phyloP scores from a whole-genome alignment of 1,139 yeast genomes.

The Scheffersomyces cryptocercus region DNA sequence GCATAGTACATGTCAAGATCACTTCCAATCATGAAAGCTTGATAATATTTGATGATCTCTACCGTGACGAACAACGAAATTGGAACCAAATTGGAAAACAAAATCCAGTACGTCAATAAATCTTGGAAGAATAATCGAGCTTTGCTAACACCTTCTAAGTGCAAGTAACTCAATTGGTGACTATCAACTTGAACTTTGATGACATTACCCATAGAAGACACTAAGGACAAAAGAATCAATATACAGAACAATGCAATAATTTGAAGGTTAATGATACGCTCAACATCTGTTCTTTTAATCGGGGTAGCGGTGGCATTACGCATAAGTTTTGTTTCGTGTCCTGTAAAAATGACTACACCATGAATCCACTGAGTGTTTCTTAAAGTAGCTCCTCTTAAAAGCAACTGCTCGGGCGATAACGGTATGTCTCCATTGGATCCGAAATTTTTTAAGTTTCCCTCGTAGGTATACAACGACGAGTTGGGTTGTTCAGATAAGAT shows the following conservation, averaged over 20 bases:
- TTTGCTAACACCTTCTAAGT: slow-evolving; percentile 67
- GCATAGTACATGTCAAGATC: slow-evolving; percentile 92
- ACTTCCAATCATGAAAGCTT: slow-evolving; percentile 89
- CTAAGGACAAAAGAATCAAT: slow-evolving; percentile 69
- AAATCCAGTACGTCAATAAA: slow-evolving; percentile 90
- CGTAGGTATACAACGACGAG: slow-evolving; percentile 90
- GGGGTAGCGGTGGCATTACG: slow-evolving; percentile 99
- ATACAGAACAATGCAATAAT: slow-evolving; percentile 85
- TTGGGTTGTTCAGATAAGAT: slow-evolving; percentile 90
- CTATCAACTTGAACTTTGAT: slow-evolving; percentile 62
- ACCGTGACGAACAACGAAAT: slow-evolving; percentile 94
- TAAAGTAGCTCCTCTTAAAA: slow-evolving; percentile 92
- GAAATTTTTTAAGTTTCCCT: slow-evolving; percentile 71
- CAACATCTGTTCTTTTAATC: slow-evolving; percentile 95
- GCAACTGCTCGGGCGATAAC: slow-evolving; percentile 83
- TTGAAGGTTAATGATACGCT: slow-evolving; percentile 89
- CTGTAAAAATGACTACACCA: slow-evolving; percentile 92
- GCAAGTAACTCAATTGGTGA: slow-evolving; percentile 59
- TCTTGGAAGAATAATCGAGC: slow-evolving; percentile 79
- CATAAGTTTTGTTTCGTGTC: slow-evolving; percentile 97
- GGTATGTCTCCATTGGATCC: slow-evolving; percentile 59
- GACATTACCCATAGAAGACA: slow-evolving; percentile 88
- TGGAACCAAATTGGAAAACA: slow-evolving; percentile 93
- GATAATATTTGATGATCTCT: slow-evolving; percentile 92
- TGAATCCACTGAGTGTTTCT: slow-evolving; percentile 95